Conservation (phyloP, 768 basidiomycete genomes). For the Clitopilus hobsonii region DNA sequence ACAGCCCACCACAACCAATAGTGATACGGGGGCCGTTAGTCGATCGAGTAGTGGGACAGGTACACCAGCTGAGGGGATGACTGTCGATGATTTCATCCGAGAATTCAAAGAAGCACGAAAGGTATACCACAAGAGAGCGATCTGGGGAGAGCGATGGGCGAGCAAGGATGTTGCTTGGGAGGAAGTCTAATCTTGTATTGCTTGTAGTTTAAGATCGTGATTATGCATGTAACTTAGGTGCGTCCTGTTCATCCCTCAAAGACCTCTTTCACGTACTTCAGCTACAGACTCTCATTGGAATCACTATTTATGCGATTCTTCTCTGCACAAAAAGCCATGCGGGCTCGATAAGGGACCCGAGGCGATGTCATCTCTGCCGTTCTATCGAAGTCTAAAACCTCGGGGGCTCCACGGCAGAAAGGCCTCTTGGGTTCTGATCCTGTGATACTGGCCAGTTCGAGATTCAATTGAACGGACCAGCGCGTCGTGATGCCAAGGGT, state of each 20-base stretch:
- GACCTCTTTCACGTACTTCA: not conserved
- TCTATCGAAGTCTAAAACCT: conserved; percentile 7
- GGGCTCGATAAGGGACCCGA: too few species aligned
- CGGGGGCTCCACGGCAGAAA: conserved; percentile 15
- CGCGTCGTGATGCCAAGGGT: conserved; percentile 1
- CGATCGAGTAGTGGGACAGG: conserved; percentile 22
- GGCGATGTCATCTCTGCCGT: not conserved
- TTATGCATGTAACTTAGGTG: not conserved
- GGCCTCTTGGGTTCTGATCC: not conserved
- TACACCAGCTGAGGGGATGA: conserved; percentile 39
- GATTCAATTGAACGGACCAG: not conserved
- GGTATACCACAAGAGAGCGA: conserved; percentile 87
- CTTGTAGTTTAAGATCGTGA: too few species aligned
- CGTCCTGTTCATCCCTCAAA: not conserved
- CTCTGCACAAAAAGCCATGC: too few species aligned
- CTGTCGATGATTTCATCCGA: conserved; percentile 82
- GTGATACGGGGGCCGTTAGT: not conserved
- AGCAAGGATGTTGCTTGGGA: conserved; percentile 84
- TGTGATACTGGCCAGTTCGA: not conserved
- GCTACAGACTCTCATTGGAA: too few species aligned
- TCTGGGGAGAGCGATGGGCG: conserved; percentile 88
- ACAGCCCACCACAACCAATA: conserved; percentile 26
- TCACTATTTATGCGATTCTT: too few species aligned
- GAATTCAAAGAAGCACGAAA: conserved; percentile 86
- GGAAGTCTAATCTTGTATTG: conserved; percentile 44